These are phyloP conservation scores for Aphanomyces euteiches DNA, from an alignment of 352 stramenopile genomes.

Conservation along the genomic window DNA sequence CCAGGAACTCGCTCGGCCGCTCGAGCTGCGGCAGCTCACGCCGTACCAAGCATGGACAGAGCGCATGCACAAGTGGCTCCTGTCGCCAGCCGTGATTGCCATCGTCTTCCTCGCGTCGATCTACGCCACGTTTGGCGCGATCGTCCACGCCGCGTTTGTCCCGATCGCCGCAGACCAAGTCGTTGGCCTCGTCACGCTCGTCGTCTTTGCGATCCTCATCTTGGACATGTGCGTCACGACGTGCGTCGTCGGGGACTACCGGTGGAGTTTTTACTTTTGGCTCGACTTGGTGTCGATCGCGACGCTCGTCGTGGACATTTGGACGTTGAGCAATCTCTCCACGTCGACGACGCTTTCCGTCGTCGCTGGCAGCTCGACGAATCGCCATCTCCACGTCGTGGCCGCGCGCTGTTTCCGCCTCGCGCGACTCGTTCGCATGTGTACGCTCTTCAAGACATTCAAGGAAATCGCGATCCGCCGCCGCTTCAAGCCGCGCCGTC, in stretches of 20 bases:
- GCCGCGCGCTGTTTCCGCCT: background rate
- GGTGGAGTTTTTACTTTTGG: constrained; percentile 90
- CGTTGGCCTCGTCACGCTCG: constrained; percentile 81
- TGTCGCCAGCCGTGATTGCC: constrained; percentile 2
- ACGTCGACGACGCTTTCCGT: background rate
- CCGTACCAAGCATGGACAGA: background rate
- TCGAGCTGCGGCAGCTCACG: background rate
- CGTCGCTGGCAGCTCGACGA: background rate
- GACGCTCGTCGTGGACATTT: constrained; percentile 77
- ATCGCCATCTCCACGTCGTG: background rate
- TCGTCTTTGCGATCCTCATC: constrained; percentile 86
- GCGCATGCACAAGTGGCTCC: background rate
- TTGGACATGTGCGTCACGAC: constrained; percentile 84
- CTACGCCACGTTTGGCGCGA: constrained; percentile 90
- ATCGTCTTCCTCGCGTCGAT: constrained; percentile 89
- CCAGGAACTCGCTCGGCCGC: constrained; percentile 5
- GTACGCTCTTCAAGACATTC: constrained; percentile 24
- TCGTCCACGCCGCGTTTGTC: constrained; percentile 82
- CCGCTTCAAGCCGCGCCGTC: constrained; percentile 1
- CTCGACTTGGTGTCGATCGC: constrained; percentile 83
- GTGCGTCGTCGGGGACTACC: constrained; percentile 66
- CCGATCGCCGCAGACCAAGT: constrained; percentile 62
- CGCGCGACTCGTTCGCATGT: constrained; percentile 9
- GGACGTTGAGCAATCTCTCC: background rate
- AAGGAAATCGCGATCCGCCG: constrained; percentile 17